phyloP scores from a whole-genome alignment of 257 asterid genomes.

The Cordia subcordata region DNA sequence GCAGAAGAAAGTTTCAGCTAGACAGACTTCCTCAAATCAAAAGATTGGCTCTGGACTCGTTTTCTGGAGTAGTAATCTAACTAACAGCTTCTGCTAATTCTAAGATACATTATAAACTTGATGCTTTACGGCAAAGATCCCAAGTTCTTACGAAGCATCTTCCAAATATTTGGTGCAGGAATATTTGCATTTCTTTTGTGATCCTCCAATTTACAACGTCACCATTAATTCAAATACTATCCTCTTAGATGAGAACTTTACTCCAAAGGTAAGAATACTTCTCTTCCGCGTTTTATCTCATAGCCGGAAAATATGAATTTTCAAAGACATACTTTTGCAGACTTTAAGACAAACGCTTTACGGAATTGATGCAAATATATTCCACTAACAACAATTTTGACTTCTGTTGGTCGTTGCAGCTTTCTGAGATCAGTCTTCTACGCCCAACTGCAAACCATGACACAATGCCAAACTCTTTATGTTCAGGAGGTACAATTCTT shows the following conservation, averaged over 20 bases:
- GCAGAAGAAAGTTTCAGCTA: no score
- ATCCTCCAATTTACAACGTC: constrained; percentile 65
- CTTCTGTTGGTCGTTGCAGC: constrained; percentile 36
- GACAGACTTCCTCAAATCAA: no score
- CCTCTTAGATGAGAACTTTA: constrained; percentile 77
- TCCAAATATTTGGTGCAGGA: constrained; percentile 45
- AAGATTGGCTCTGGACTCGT: no score
- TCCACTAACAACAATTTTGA: neutral
- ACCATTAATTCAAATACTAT: constrained; percentile 77
- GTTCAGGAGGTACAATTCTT: constrained; percentile 41
- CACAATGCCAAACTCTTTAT: constrained; percentile 25
- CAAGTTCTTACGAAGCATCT: neutral
- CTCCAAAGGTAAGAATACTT: constrained; percentile 51
- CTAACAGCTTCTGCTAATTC: no score
- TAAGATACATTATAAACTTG: no score
- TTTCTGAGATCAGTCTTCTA: constrained; percentile 58
- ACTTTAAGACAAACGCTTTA: neutral
- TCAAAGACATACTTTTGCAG: neutral
- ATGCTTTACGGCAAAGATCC: no score
- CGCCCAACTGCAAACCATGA: constrained; percentile 21
- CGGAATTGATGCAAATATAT: no score
- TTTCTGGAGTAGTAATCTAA: no score
- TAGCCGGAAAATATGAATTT: neutral
- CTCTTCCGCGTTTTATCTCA: neutral
- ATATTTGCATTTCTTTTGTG: constrained; percentile 86